Percentiles rank a stretch among this genome's conserved stretches.
phyloP scores from a whole-genome alignment of 768 basidiomycete genomes.

The Rhodotorula paludigena region DNA sequence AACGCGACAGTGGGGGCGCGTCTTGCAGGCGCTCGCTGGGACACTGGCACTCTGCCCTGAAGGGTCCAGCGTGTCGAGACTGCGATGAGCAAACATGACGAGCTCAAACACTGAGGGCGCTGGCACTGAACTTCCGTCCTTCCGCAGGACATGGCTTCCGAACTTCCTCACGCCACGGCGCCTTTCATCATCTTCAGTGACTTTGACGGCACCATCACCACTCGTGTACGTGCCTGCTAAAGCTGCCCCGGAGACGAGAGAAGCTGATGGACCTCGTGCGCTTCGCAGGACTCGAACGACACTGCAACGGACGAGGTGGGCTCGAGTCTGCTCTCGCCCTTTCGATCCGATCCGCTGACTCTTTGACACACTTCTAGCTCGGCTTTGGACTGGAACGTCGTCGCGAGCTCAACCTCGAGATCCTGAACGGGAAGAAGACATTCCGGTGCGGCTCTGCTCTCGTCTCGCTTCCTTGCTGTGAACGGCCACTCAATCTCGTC shows the following conservation, averaged over 20 bases:
- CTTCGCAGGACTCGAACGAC: slow-evolving; percentile 32
- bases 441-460: slow-evolving; percentile 56
- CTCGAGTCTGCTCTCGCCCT: background rate
- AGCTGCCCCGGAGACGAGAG: too few relatives aligned
- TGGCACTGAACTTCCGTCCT: background rate
- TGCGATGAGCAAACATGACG: too few relatives aligned
- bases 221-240: too few relatives aligned
- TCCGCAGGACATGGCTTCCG: slow-evolving; percentile 4
- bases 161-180: slow-evolving; percentile 8
- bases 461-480: background rate
- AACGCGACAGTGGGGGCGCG: too few relatives aligned
- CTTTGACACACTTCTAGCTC: slow-evolving; percentile 55
- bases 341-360: background rate
- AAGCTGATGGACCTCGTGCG: background rate
- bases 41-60: too few relatives aligned
- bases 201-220: slow-evolving; percentile 39
- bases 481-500: too few relatives aligned
- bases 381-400: slow-evolving; percentile 76
- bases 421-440: slow-evolving; percentile 61
- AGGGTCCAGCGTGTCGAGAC: too few relatives aligned
- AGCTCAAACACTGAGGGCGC: too few relatives aligned
- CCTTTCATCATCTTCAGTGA: slow-evolving; percentile 35
- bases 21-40: too few relatives aligned
- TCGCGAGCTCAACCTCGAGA: slow-evolving; percentile 66
- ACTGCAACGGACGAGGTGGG: slow-evolving; percentile 35